Evolutionary conservation across 2,329 filamentous ascomycete species (phyloP).

Genomic region (Colletotrichum limetticola): DNA sequence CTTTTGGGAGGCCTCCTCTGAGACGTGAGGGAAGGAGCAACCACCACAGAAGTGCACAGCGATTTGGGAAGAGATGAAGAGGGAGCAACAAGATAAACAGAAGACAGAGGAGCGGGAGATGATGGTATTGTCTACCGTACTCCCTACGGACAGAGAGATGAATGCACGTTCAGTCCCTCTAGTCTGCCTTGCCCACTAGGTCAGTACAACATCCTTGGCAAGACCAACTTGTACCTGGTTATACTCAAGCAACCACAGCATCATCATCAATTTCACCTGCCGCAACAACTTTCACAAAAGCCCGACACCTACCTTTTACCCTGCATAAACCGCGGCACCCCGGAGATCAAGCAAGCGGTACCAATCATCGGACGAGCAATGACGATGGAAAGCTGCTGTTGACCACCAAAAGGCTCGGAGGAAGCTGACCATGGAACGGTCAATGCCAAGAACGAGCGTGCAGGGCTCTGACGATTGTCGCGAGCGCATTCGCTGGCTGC

Average conservation of each 20-base stretch:
- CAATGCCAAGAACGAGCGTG: conserved; percentile 23
- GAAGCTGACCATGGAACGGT: conserved; percentile 1
- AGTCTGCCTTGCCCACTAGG: not conserved
- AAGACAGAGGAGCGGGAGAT: not conserved
- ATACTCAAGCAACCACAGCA: not conserved
- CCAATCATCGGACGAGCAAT: conserved; percentile 16
- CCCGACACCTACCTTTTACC: conserved; percentile 3
- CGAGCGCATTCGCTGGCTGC: conserved; percentile 9
- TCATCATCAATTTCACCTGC: conserved; percentile 3
- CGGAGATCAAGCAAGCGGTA: not conserved
- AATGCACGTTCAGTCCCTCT: not conserved
- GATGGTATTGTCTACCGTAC: not conserved
- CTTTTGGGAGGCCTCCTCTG: not conserved
- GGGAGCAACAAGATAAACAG: not conserved
- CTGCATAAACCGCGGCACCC: conserved; percentile 14
- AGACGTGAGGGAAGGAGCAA: not conserved
- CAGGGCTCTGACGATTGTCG: conserved; percentile 29
- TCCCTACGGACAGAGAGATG: not conserved
- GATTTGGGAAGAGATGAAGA: not conserved
- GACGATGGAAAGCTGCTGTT: conserved; percentile 13
- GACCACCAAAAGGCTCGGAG: not conserved
- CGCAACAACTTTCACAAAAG: not conserved
- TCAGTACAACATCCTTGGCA: not conserved
- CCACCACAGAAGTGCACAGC: not conserved
- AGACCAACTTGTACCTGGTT: not conserved